These are phyloP conservation scores for Tulasnella sp. DNA, from an alignment of 768 basidiomycete species.

Conservation along the genomic window DNA sequence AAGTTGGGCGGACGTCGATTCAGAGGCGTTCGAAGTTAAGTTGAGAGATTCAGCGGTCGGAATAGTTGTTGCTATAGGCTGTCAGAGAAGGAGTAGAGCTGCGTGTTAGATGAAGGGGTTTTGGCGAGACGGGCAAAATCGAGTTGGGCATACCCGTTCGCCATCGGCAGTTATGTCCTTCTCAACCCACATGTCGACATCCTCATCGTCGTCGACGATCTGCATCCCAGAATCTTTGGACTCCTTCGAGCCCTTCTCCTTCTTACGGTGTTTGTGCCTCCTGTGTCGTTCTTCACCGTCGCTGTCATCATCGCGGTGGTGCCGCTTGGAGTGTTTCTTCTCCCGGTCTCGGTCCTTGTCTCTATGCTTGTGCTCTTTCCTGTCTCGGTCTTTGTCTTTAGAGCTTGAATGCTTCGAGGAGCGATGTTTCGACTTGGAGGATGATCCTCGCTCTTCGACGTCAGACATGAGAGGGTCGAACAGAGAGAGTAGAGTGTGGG, in stretches of 20 bases:
- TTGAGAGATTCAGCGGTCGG: conserved; percentile 71
- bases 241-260: conserved; percentile 39
- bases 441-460: conserved; percentile 11
- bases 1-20: conserved; percentile 47
- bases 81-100: conserved; percentile 21
- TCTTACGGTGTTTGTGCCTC: conserved; percentile 34
- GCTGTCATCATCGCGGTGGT: conserved; percentile 16
- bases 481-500: not conserved
- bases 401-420: conserved; percentile 28
- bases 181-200: conserved; percentile 81
- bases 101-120: conserved; percentile 22
- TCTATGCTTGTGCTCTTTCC: conserved; percentile 32
- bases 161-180: conserved; percentile 79
- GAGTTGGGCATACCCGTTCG: conserved; percentile 55
- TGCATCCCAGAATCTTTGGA: conserved; percentile 40
- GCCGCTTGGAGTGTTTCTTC: conserved; percentile 25
- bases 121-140: not conserved
- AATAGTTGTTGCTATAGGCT: conserved; percentile 69
- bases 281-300: conserved; percentile 26
- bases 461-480: conserved; percentile 7
- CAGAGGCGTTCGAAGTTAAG: conserved; percentile 57
- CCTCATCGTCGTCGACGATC: conserved; percentile 64
- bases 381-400: conserved; percentile 23
- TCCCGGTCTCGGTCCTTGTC: conserved; percentile 19
- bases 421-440: conserved; percentile 26